Base-by-base conservation (phyloP, 73 alveolate genomes). In the Stentor roeselii region DNA sequence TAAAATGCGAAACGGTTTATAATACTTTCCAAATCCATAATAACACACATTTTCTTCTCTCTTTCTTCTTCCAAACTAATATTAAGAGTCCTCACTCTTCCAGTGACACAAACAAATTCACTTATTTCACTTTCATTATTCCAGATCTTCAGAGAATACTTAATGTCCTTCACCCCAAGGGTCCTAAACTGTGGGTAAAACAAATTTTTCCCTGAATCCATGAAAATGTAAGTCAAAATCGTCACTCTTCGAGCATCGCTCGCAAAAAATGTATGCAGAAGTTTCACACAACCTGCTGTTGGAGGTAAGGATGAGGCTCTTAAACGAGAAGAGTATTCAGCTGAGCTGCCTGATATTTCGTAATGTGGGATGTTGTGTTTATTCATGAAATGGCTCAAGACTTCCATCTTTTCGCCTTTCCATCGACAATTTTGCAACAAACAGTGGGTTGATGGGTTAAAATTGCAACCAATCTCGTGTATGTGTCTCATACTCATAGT, bases 201-300 rank as follows among this genome's bases (percentile, higher is more conserved):
- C 67, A 76, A 76, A 39, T 76, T 76, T 76, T 76, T 76, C 21
- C 36, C 34, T 76, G 84, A 37, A 76, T 76, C 84, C 84, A 76
- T 76, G 39, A 39, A 76, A 39, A 76, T 37, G 2, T 39, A 76
- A 76, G 84, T 76, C 1, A 76, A 34, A 21, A 76, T 41, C 30
- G 75, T 76, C 37, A 67, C 14, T 2, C 31, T 76, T n/a, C 85
- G 32, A 14, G 60, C 82, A 35, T 76, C 74, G 14, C 59, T 39
- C 6, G 86, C 32, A 76, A 36, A 40, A 39, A 76, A 76, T n/a
- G 82, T 76, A 76, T 76, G 84, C 84, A 76, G 39, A 21, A 76
- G 59, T 2, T 41, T 76, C 27, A 76, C 84, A 41, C 84, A 76
- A 36, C 84, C 84, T 36, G 84, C 60, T 36, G 39, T 37, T 27